Base-by-base conservation (phyloP, 305 asterid species). In the Ruellia speciosa region DNA sequence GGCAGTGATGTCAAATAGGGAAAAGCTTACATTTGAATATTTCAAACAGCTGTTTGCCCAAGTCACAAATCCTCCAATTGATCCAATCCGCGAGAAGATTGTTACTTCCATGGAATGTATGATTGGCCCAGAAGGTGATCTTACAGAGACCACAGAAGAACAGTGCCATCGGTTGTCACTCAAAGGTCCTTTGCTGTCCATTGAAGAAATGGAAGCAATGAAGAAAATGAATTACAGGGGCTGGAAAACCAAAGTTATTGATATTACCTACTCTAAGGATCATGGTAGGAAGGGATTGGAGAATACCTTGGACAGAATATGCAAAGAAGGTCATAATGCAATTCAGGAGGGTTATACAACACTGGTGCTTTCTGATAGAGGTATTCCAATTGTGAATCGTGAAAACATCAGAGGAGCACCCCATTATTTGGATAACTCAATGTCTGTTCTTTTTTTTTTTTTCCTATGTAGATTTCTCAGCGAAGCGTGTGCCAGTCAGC, bases 61-160 rank as follows among this genome's bases (percentile, higher is more conserved):
- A 77, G 96, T 93, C 57, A 93, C 99, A 28, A 93, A 93, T 59
- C 99, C 99, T 54, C 97, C 97, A 0, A 93, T 93, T 35, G 99
- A 93, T 66, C 99, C 99, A 20, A 93, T 93, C 6, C 72, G 99
- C 70, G 99, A 93, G 82, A 93, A 89, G 84, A 93, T 93, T 63
- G 99, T 93, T 60, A 93, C 97, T 72, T 93, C 97, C 49, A 89
- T 75, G 84, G 85, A 86, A 64, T 93, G 99, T 73, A 93, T 93
- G 99, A 63, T 93, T 17, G 99, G 99, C 47, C 99, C 99, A 7
- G 99, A 93, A 79, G 97, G 97, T 13, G 99, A 93, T 79, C 96
- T 89, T 47, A 89, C 99, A 13, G 99, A 93, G 76, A 81, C 95
- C 67, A 89, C 96, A 9, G 99, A 88, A 73, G 92, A 86, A 71